phyloP scores from a whole-genome alignment of 495 filamentous ascomycete species.

The Astrothelium macrocarpum region DNA sequence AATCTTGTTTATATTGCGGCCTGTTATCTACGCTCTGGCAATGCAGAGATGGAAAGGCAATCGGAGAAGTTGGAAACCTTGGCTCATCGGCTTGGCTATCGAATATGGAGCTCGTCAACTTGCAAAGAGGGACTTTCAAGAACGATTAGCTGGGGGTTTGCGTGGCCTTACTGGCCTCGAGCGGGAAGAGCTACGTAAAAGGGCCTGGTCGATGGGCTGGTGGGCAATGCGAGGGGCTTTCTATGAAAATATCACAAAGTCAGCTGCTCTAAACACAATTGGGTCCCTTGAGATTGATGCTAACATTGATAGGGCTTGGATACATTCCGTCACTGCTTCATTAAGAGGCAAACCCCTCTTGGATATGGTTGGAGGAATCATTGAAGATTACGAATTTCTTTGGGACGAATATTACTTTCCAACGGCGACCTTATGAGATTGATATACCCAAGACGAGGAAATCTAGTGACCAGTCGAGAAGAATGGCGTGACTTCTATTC shows the following conservation, averaged over 20 bases:
- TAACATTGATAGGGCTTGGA: slow-evolving; percentile 43
- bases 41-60: slow-evolving; percentile 57
- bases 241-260: slow-evolving; percentile 89
- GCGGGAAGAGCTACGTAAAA: slow-evolving; percentile 72
- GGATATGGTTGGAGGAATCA: slow-evolving; percentile 65
- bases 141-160: slow-evolving; percentile 54
- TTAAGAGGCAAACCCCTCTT: slow-evolving; percentile 68
- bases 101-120: slow-evolving; percentile 82
- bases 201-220: slow-evolving; percentile 87
- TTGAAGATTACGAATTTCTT: slow-evolving; percentile 93
- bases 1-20: slow-evolving; percentile 80
- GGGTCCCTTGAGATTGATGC: slow-evolving; percentile 26
- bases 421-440: slow-evolving; percentile 51
- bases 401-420: slow-evolving; percentile 98
- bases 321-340: slow-evolving; percentile 51
- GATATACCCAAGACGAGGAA: not conserved
- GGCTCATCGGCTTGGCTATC: slow-evolving; percentile 77
- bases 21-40: slow-evolving; percentile 78
- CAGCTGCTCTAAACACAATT: slow-evolving; percentile 19
- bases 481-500: too few relatives aligned
- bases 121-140: slow-evolving; percentile 61
- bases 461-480: too few relatives aligned
- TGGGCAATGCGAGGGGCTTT: slow-evolving; percentile 93
- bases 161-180: slow-evolving; percentile 71
- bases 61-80: slow-evolving; percentile 67